Evolutionary conservation across 768 basidiomycete species (phyloP).

Genomic region (Serendipita sp.): DNA sequence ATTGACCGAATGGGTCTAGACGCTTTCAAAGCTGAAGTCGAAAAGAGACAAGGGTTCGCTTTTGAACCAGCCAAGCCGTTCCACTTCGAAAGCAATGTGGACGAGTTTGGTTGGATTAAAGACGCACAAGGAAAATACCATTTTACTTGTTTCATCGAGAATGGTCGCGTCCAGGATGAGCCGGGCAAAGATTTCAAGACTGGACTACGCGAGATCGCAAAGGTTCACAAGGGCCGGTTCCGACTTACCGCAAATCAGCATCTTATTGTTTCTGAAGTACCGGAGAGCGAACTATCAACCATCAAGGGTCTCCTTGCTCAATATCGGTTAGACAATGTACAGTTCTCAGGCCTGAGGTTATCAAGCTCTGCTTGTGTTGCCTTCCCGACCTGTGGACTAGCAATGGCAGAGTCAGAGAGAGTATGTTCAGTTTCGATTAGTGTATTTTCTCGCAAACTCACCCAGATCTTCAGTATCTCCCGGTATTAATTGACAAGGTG

Average conservation of each 20-base stretch:
- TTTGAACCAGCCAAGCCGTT: slow-evolving; percentile 60
- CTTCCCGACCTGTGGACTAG: slow-evolving; percentile 85
- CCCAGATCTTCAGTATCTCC: slow-evolving; percentile 49
- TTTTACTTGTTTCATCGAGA: slow-evolving; percentile 91
- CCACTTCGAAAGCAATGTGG: slow-evolving; percentile 75
- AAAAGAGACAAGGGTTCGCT: slow-evolving; percentile 66
- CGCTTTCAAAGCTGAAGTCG: slow-evolving; percentile 76
- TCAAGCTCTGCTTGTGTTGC: slow-evolving; percentile 94
- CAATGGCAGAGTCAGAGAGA: slow-evolving; percentile 66
- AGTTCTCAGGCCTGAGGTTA: slow-evolving; percentile 60
- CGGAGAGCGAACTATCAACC: slow-evolving; percentile 47
- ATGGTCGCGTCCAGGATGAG: slow-evolving; percentile 93
- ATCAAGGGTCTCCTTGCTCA: slow-evolving; percentile 68
- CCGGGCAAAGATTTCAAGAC: slow-evolving; percentile 83
- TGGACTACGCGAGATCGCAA: slow-evolving; percentile 81
- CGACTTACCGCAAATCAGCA: slow-evolving; percentile 93
- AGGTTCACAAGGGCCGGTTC: slow-evolving; percentile 87
- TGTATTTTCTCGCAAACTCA: not conserved
- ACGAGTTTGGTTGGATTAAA: slow-evolving; percentile 86
- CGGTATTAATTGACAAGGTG: slow-evolving; percentile 82
- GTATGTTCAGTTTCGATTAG: slow-evolving; percentile 29
- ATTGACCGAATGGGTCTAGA: slow-evolving; percentile 89
- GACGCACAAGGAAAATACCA: slow-evolving; percentile 81
- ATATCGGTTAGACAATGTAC: slow-evolving; percentile 81
- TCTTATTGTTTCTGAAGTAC: slow-evolving; percentile 69